Base-by-base conservation (phyloP, 345 rosid genomes). In the Euphorbia pulcherrima region DNA sequence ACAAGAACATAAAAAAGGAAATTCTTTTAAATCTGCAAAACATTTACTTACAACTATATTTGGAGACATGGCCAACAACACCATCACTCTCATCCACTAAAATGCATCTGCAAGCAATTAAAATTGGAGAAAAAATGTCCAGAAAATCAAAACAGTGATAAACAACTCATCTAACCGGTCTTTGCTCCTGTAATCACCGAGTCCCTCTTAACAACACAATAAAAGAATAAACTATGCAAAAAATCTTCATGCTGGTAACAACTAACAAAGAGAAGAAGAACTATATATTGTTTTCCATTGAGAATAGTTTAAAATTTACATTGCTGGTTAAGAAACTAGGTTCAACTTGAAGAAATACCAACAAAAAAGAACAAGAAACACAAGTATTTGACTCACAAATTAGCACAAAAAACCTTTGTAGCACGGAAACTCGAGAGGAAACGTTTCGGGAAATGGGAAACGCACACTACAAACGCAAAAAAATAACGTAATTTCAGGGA, bases 51-150 rank as follows among this genome's bases (percentile, higher is more conserved):
- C 96, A 93, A 67, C 86, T 90, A 77, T 90, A 93, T 70, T 93
- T 92, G 58, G 87, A 81, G 52, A 82, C 92, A 71, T 92, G 98
- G 60, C 98, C 98, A 30, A 88, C 87, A 59, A 87, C 95, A 21
- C 55, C 78, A 76, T 90, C 97, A 63, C 64, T 82, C 77, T 92
- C 97, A 64, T 92, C 92, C 74, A 92, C 92, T 56, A 92, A 86
- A 77, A 92, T 92, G 92, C 98, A 92, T 81, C 98, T 92, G 89
- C 79, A 76, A 48, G 57, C 70, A 61, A 67, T 46, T 52, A 13
- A 40, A 68, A 74, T 62, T 2, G 27, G 29, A 3, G 14, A 50
- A 20, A 5, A 23, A 33, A 20, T 9, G 52, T 26, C 35, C 62
- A 46, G 33, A 21, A 41, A 21, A 56, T 30, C 33, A 48, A 26